These are phyloP conservation scores for Mimosa bimucronata DNA, from an alignment of 306 rosid genomes.

Conservation along the genomic window DNA sequence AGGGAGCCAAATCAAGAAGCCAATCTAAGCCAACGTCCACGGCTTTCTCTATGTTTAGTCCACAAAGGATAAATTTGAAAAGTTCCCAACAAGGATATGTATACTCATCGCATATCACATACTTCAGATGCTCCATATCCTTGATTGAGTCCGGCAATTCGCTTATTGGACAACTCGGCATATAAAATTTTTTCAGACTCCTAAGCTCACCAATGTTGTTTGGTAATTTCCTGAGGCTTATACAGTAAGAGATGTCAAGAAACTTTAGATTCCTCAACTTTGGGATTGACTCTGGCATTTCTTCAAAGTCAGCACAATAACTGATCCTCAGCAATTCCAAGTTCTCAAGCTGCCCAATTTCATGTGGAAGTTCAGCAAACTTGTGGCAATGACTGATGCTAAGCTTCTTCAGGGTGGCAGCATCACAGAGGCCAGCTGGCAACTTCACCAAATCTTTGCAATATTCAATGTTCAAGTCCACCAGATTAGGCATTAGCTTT, in stretches of 20 bases:
- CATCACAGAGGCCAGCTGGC: neutral
- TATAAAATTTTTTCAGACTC: neutral
- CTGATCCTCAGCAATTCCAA: conserved; percentile 9
- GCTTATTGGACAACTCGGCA: neutral
- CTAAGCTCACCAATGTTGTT: neutral
- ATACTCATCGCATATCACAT: neutral
- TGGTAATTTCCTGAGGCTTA: neutral
- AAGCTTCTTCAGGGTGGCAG: neutral
- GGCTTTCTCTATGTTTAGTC: neutral
- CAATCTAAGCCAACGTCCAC: neutral
- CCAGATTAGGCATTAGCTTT: neutral
- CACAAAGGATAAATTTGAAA: neutral
- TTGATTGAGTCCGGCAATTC: neutral
- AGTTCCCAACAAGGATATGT: neutral
- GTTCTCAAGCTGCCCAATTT: conserved; percentile 5
- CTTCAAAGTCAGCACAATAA: neutral
- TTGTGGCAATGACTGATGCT: conserved; percentile 1
- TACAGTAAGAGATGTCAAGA: conserved; percentile 1
- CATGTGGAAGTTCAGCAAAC: neutral
- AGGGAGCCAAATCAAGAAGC: neutral
- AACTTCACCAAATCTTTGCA: conserved; percentile 16
- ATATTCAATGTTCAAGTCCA: conserved; percentile 12
- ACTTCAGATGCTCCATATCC: neutral
- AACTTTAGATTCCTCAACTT: neutral
- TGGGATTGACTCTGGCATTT: neutral